Percentiles rank a stretch among this genome's conserved stretches.
Conservation (phyloP, 176 grass and related monocot species). For the maize (Zea mays) region DNA sequence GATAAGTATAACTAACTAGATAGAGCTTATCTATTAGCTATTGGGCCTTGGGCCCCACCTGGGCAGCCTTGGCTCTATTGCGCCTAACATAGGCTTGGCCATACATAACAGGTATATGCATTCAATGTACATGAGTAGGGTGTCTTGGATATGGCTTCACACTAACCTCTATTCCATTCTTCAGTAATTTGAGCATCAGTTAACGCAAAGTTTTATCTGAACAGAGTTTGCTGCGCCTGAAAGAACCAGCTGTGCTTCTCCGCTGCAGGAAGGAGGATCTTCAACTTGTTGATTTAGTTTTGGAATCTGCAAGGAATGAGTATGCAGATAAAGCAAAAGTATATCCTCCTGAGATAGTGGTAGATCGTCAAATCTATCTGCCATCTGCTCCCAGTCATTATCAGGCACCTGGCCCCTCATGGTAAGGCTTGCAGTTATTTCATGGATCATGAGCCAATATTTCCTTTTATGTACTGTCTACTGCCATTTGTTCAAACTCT, state of each 20-base stretch:
- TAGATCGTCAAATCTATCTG: slow-evolving; percentile 60
- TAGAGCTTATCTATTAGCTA: too few species aligned
- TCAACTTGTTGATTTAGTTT: slow-evolving; percentile 67
- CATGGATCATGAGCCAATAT: not conserved
- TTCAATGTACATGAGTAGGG: not conserved
- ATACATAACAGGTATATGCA: too few species aligned
- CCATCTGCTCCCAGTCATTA: slow-evolving; percentile 64
- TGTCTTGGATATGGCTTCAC: not conserved
- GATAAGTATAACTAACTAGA: too few species aligned
- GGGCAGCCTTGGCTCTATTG: too few species aligned
- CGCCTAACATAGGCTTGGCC: too few species aligned
- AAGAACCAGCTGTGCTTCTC: slow-evolving; percentile 40
- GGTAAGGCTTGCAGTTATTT: slow-evolving; percentile 52
- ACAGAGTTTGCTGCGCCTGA: slow-evolving; percentile 7
- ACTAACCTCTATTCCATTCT: not conserved
- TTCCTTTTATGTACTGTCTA: not conserved
- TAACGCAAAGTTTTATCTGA: not conserved
- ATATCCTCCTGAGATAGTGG: slow-evolving; percentile 15
- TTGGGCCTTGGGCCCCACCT: too few species aligned
- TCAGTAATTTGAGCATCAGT: slow-evolving; percentile 13
- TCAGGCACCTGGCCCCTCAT: slow-evolving; percentile 52
- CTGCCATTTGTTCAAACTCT: not conserved
- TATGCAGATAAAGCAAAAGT: slow-evolving; percentile 46
- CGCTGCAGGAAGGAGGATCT: slow-evolving; percentile 73
- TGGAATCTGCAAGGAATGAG: slow-evolving; percentile 60